phyloP scores from a whole-genome alignment of 2,329 filamentous ascomycete genomes.

The Trichoderma atroviride region DNA sequence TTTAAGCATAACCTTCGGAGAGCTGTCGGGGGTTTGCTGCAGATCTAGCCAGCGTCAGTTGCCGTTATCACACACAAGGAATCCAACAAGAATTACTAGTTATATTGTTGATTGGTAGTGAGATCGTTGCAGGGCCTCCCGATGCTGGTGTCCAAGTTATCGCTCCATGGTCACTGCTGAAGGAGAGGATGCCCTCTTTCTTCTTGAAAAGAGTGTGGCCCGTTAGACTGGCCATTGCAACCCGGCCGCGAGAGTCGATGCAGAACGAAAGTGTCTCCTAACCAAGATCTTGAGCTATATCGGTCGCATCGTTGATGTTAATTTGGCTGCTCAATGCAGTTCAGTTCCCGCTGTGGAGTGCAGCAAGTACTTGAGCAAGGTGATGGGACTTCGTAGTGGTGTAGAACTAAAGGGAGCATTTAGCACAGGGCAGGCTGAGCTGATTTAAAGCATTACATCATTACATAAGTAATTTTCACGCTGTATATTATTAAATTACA shows the following conservation, averaged over 20 bases:
- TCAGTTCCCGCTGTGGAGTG: not conserved
- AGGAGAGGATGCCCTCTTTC: slow-evolving; percentile 81
- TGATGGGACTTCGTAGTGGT: not conserved
- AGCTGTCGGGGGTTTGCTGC: slow-evolving; percentile 89
- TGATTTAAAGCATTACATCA: not conserved
- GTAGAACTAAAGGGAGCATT: not conserved
- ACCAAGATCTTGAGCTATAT: not conserved
- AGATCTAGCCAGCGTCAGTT: slow-evolving; percentile 62
- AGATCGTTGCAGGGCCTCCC: slow-evolving; percentile 65
- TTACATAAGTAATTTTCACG: not conserved
- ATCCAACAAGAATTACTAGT: slow-evolving; percentile 62
- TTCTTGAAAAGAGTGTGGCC: slow-evolving; percentile 87
- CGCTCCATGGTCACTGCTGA: slow-evolving; percentile 71
- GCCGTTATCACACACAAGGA: not conserved
- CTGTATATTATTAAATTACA: not conserved
- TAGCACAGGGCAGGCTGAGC: too few species aligned
- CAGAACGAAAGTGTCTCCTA: not conserved
- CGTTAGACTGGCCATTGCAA: slow-evolving; percentile 59
- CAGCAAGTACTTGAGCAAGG: not conserved
- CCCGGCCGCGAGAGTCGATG: not conserved
- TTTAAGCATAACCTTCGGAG: slow-evolving; percentile 89
- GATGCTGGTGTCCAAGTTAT: slow-evolving; percentile 80
- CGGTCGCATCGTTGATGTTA: not conserved
- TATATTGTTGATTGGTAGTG: slow-evolving; percentile 73
- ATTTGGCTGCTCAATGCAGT: not conserved